Evolutionary conservation across 2,329 filamentous ascomycete genomes (phyloP), one percentile per base, ranked within the genome.

Genomic region (Tolypocladium album): DNA sequence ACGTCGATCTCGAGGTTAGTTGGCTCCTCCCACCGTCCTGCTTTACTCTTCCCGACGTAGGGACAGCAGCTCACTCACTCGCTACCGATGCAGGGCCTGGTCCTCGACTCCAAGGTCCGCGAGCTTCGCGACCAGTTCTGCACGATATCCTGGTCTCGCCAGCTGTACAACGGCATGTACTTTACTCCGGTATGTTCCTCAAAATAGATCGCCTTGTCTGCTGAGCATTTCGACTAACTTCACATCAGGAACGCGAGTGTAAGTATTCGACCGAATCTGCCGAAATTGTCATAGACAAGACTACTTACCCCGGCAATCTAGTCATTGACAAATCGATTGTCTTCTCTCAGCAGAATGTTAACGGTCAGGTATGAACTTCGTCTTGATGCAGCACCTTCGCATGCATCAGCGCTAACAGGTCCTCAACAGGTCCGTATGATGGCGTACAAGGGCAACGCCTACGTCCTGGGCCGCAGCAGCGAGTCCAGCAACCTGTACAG

Each of bases 271-370:
- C 47, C 3, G 47, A 20, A 34, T 34, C 13, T 4, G 22, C 40
- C 27, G 27, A 34, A 2, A 20, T 20, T 8, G 24, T 31, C 27
- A 31, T 31, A n/a, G 17, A 27, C 20, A 8, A 52, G 24, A 34
- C 4, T 8, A 27, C 24, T 50, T 17, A 50, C 24, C 27, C 22
- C 8, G 43, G 6, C 47, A 17, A 34, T 52, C 15, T 11, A 52
- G 47, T 84, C 64, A 70, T 84, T 59, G 77, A 92, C 76, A 80
- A 85, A 70, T 81, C 81, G 67, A 82, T 88, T 68, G 68, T 78
- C 58, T 80, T 81, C 64, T 79, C 76, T 52, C 86, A 89, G 71
- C 31, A 50, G 15, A 58, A 61, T 36, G 59, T 61, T 22, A 39
- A 39, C 17, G 60, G 57, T 38, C 17, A 52, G 36, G 55, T 56